Base-by-base conservation (phyloP, 495 filamentous ascomycete genomes). In the Penicillium mononematosum region DNA sequence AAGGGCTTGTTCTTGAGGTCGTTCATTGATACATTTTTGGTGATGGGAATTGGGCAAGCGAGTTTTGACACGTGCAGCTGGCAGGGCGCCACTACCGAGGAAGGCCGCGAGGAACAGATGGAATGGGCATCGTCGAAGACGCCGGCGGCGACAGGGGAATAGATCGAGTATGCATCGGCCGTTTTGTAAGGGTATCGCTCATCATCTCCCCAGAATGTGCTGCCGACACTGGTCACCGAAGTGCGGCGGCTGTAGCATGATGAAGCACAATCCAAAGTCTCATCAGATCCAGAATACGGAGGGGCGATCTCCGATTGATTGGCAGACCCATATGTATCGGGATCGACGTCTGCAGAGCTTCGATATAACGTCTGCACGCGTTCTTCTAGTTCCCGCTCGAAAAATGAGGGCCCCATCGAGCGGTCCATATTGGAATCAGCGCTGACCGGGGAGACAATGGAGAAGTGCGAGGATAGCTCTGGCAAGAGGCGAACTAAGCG, bases 1-100 rank as follows among this genome's bases (percentile, higher is more conserved):
- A 81, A 63, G n/a, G 78, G 76, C 44, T 80, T 81, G 20, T 80
- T 77, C 48, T 68, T 73, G 22, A 69, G 25, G 24, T 74, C 62
- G 12, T 63, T 55, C 55, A 64, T 50, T 1, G 69, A 67, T 0
- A 53, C 52, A 14, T 62, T 56, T 55, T 58, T 57, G 16, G 34
- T 53, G 42, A 52, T 48, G 25, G 64, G 55, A 5, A 36, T 34
- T 10, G 44, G 34, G 19, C 49, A 50, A 9, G 44, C 20, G 48
- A 12, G 51, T 27, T 50, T 45, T 17, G 34, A 32, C 45, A 17
- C 24, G 31, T 25, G 14, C 43, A 44, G 46, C 31, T 4, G 45
- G 34, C 29, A 36, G 32, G 34, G 44, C 8, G 48, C 36, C 24
- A 24, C 25, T 3, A 36, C n/a, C 1, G 61, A 61, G 9, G 32